Base-by-base conservation (phyloP, 139 green algal species). In the Penium margaritaceum region DNA sequence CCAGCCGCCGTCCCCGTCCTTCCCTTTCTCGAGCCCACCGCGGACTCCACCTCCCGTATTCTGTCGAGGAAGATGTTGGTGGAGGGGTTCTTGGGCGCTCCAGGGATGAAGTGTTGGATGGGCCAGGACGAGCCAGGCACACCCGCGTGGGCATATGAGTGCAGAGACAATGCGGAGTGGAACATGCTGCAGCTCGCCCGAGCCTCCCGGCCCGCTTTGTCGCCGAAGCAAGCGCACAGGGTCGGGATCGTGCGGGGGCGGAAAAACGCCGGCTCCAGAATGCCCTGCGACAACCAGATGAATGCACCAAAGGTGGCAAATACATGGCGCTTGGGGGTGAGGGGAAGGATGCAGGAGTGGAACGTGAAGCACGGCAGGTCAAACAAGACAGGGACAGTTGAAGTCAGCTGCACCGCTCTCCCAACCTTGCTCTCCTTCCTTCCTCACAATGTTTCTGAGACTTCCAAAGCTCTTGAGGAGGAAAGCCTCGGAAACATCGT, bases 1-100 rank as follows among this genome's bases (percentile, higher is more conserved):
- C 76, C 85, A 30, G 84, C 72, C 34, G 57, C 70, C 5, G 81
- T 86, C n/a, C 76, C 80, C 44, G 81, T 69, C 9, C 68, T 72
- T 1, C 80, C 79, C 41, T 69, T 77, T 30, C 67, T 62, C 29
- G 69, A 65, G 7, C 54, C 41, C 35, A 85, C 24, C 4, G 37
- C 47, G 21, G 32, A 21, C 63, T 85, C 78, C 36, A 88, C 47
- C 37, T 54, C 72, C 35, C 67, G 65, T 19, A 87, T 73, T 30
- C 81, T 33, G 39, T 41, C 70, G n/a, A 87, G 55, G 37, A 82
- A 62, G 15, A 35, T 12, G 1, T 41, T 17, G 51, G 39, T 34
- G 30, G 53, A 68, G 38, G 12, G 65, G 44, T 1, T 57, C 34
- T 34, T 34, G 27, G 34, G 32, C 35, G 29, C 19, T 0, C 32